Evolutionary conservation across 768 basidiomycete species (phyloP).

Genomic region (Fomitopsis serialis): DNA sequence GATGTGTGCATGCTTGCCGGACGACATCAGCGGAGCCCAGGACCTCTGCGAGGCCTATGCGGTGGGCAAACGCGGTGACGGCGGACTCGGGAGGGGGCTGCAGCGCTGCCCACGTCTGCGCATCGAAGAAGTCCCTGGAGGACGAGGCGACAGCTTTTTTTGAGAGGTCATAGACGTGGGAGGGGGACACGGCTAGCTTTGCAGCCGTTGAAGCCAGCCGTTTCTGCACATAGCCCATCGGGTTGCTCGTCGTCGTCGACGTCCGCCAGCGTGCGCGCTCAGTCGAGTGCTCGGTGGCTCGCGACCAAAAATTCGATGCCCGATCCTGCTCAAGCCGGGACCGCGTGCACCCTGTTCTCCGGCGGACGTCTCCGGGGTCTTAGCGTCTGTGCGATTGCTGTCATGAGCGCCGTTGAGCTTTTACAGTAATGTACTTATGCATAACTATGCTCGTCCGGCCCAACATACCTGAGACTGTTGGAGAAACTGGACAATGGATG

Average conservation of each 20-base stretch:
- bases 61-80: slow-evolving; percentile 69
- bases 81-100: slow-evolving; percentile 71
- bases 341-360: not conserved
- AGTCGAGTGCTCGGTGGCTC: slow-evolving; percentile 4
- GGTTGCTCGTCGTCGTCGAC: slow-evolving; percentile 9
- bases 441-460: no score
- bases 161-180: slow-evolving; percentile 51
- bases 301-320: slow-evolving; percentile 6
- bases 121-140: slow-evolving; percentile 41
- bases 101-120: slow-evolving; percentile 62
- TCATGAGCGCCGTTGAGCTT: no score
- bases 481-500: no score
- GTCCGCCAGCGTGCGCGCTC: slow-evolving; percentile 17
- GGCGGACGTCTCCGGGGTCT: not conserved
- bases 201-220: slow-evolving; percentile 45
- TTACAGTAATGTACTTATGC: no score
- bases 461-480: no score
- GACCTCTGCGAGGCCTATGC: slow-evolving; percentile 65
- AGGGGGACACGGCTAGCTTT: slow-evolving; percentile 45
- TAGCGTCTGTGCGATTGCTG: no score
- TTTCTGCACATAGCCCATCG: slow-evolving; percentile 58
- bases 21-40: slow-evolving; percentile 47
- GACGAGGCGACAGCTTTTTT: slow-evolving; percentile 37
- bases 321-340: not conserved
- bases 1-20: slow-evolving; percentile 76